Conservation (phyloP, 2,329 filamentous ascomycete species). For the Colletotrichum sp. region DNA sequence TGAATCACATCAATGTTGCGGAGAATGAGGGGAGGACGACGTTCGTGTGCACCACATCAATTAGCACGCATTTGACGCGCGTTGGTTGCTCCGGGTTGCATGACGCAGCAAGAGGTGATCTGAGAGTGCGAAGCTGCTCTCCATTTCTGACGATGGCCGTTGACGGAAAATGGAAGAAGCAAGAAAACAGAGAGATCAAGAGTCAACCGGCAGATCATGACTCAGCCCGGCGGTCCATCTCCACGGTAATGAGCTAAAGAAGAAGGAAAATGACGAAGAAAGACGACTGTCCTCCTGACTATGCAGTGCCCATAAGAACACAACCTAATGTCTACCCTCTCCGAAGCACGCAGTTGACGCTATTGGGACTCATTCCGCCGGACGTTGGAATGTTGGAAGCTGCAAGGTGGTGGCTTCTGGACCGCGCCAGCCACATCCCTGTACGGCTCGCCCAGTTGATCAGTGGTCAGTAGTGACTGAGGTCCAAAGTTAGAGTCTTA, state of each 20-base stretch:
- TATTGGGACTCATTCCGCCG: not conserved
- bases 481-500: not conserved
- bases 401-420: not conserved
- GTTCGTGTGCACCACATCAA: not conserved
- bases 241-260: not conserved
- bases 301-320: not conserved
- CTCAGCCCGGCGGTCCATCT: not conserved
- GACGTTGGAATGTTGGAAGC: not conserved
- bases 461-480: not conserved
- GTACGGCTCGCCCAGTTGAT: not conserved
- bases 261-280: not conserved
- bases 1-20: not conserved
- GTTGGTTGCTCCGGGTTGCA: not conserved
- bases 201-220: not conserved
- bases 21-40: not conserved
- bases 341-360: not conserved
- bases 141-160: not conserved
- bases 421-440: not conserved
- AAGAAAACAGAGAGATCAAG: not conserved
- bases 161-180: not conserved
- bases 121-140: not conserved
- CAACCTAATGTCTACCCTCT: not conserved
- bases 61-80: not conserved
- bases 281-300: not conserved
- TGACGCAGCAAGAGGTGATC: not conserved